Evolutionary conservation across 768 basidiomycete genomes (phyloP), one percentile per base, ranked within the genome.

Genomic region (Panus rudis): DNA sequence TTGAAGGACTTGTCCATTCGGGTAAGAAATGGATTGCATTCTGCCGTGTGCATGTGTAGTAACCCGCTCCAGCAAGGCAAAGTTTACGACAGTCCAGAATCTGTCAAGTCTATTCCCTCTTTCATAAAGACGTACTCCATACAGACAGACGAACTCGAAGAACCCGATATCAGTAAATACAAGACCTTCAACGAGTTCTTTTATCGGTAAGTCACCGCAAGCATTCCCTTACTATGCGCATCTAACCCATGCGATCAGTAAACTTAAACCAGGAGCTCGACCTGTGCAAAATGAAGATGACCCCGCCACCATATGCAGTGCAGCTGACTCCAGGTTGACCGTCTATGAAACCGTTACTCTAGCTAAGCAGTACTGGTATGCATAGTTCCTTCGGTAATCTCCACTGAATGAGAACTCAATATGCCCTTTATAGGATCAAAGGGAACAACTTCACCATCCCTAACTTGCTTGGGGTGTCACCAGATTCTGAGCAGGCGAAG

Each of bases 171-270:
- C 37, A 59, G 58, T 1, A 68, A 74, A 33, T 90, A 90, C 58
- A 62, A 62, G 52, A 77, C 64, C 11, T 87, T 92, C 70, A 92
- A 91, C 62, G 70, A 79, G 5, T 90, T 92, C 68, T 92, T 92
- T 67, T 73, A 56, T 35, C 67, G 82, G 70, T 67, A 28, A 6
- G 42, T 47, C 10, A 22, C 20, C 8, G n/a, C 28, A 16, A 30
- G 28, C 28, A 16, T 16, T 30, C 38, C 14, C 12, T n/a, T n/a
- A 13, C 40, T 4, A 22, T n/a, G 4, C 6, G 28, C 8, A 31
- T 24, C 12, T 25, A 11, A 22, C 20, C 16, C 3, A 19, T 14
- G 19, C 32, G 8, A 14, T 41, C 39, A 74, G 79, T 31, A 71
- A 76, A 53, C 67, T 89, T 41, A 72, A 70, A 45, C 66, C 75